Conservation (phyloP, 306 rosid species). For the Trichosanthes truncata region DNA sequence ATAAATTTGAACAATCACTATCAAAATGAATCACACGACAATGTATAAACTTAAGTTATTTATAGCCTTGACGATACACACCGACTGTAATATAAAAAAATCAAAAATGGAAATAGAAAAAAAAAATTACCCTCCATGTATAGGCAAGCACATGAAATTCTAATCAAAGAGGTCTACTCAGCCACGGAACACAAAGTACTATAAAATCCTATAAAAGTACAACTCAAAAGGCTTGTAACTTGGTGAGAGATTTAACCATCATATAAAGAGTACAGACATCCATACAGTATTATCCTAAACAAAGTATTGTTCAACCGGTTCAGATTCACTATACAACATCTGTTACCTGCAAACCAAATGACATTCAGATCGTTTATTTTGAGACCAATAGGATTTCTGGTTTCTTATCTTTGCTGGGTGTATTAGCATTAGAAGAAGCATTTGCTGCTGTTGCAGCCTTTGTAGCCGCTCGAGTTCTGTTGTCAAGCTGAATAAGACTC, state of each 20-base stretch:
- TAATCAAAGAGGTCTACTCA: constrained; percentile 9
- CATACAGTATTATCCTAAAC: constrained; percentile 35
- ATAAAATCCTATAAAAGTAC: neutral
- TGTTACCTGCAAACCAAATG: constrained; percentile 26
- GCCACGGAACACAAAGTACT: constrained; percentile 1
- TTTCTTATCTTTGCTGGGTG: constrained; percentile 78
- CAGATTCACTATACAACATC: constrained; percentile 41
- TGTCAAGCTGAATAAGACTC: constrained; percentile 88
- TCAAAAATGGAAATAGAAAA: neutral
- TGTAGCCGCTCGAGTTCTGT: constrained; percentile 39
- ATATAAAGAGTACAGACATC: constrained; percentile 12
- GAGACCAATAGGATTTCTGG: constrained; percentile 84
- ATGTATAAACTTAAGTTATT: constrained; percentile 3
- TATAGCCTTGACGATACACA: neutral
- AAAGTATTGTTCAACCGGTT: constrained; percentile 20
- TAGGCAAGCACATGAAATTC: constrained; percentile 4
- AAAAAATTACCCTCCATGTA: constrained; percentile 1
- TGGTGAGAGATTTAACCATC: constrained; percentile 1
- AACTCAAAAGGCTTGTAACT: neutral
- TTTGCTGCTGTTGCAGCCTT: constrained; percentile 23
- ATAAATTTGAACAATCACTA: neutral
- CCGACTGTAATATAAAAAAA: neutral
- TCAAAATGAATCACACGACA: neutral
- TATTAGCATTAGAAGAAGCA: constrained; percentile 55
- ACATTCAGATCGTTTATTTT: constrained; percentile 32